These are phyloP conservation scores for Alternaria triticimaculans DNA, from an alignment of 2,329 filamentous ascomycete genomes.

Conservation along the genomic window DNA sequence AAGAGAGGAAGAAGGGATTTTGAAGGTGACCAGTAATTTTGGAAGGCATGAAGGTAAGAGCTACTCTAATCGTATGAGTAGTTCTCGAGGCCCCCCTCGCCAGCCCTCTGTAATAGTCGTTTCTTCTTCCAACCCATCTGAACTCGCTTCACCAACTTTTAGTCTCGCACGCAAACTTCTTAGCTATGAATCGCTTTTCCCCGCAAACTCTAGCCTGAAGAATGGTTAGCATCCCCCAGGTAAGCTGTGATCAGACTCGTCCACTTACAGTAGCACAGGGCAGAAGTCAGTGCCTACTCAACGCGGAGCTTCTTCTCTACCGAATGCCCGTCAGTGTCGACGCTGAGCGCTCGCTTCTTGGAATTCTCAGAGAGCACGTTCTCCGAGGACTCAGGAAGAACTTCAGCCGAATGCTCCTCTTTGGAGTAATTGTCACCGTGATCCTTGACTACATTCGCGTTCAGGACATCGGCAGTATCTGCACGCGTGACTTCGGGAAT, in stretches of 20 bases:
- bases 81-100: too few relatives aligned
- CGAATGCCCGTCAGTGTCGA: background rate
- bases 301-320: background rate
- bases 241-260: too few relatives aligned
- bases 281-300: background rate
- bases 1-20: background rate
- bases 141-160: background rate
- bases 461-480: too few relatives aligned
- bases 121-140: background rate
- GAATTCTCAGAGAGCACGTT: background rate
- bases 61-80: too few relatives aligned
- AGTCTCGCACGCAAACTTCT: fast-evolving
- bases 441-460: too few relatives aligned
- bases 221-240: too few relatives aligned
- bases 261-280: background rate
- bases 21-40: too few relatives aligned
- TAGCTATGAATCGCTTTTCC: background rate
- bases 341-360: background rate
- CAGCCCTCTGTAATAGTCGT: background rate
- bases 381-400: too few relatives aligned
- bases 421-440: background rate
- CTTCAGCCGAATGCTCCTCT: too few relatives aligned
- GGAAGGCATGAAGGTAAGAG: too few relatives aligned
- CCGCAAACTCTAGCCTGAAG: too few relatives aligned
- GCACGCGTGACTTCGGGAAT: too few relatives aligned